Base-by-base conservation (phyloP, 352 stramenopile genomes). In the Globisporangium emineosum region DNA sequence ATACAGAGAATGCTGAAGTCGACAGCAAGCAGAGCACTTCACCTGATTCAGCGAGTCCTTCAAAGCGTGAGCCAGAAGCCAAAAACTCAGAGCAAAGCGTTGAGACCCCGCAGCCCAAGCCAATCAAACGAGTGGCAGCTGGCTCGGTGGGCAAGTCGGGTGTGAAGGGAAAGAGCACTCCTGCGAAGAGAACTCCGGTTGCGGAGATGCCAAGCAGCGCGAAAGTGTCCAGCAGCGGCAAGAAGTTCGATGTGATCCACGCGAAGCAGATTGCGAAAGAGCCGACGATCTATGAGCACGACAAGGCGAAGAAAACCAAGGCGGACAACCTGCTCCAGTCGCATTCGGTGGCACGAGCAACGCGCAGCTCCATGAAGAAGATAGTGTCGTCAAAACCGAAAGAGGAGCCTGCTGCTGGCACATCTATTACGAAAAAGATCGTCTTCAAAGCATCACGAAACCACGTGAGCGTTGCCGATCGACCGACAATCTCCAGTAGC, bases 401-500 rank as follows among this genome's bases (percentile, higher is more conserved):
- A 61, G 52, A 43, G 29, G 52, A 58, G 30, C 15, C 42, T 2
- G 27, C 21, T 27, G 29, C 9, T 47, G 40, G 40, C n/a, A 47
- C 40, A 7, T 49, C 62, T 3, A 54, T 58, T n/a, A 43, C 50
- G 19, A 67, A 67, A 55, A 52, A 58, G 35, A 68, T 63, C 55
- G 43, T 61, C 45, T 63, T 68, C 19, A 37, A 25, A 12, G 45
- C 54, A 10, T 15, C 23, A 23, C 54, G 62, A 49, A 61, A 56
- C 15, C 62, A 67, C 43, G 54, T 68, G 32, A 63, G 62, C 55
- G 33, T 68, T n/a, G 17, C 37, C 32, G 62, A 62, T 9, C 54
- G 56, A 1, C 62, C 62, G 25, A 68, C 62, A 37, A 68, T 68
- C 37, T 68, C 62, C 10, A 68, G 62, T n/a, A 59, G 54, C 25